Evolutionary conservation across 78 protist genomes (phyloP).

Genomic region (Dictyostelium firmibasis): DNA sequence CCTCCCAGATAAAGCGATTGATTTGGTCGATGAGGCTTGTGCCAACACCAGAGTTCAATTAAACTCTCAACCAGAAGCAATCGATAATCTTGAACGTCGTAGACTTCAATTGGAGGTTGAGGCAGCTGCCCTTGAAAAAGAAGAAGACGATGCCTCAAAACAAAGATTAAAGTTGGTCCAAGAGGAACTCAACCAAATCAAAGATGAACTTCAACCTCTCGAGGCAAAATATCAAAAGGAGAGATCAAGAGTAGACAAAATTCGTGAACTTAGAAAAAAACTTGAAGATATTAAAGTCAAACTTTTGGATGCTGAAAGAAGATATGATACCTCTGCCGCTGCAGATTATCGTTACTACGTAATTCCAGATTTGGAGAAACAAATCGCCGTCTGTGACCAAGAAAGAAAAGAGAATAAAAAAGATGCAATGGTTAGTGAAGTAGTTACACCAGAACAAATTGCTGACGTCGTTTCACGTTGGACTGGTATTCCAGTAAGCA

Average conservation of each 20-base stretch:
- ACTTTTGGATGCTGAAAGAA: conserved; percentile 90
- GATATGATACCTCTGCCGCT: conserved; percentile 86
- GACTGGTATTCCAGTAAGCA: conserved; percentile 98
- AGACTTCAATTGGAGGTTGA: conserved; percentile 96
- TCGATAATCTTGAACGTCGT: conserved; percentile 93
- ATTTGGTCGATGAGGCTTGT: conserved; percentile 98
- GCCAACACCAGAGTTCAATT: conserved; percentile 94
- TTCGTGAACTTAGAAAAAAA: conserved; percentile 80
- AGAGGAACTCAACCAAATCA: conserved; percentile 70
- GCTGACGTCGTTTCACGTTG: conserved; percentile 93
- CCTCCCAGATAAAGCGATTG: conserved; percentile 99
- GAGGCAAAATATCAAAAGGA: conserved; percentile 89
- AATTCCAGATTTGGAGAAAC: conserved; percentile 91
- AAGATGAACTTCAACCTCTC: conserved; percentile 91
- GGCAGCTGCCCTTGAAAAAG: conserved; percentile 89
- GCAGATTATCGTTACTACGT: conserved; percentile 95
- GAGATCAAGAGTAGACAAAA: conserved; percentile 83
- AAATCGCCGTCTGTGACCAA: conserved; percentile 47
- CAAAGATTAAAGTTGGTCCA: conserved; percentile 82
- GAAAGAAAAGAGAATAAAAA: conserved; percentile 49
- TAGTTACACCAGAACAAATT: conserved; percentile 87
- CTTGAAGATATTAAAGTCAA: conserved; percentile 86
- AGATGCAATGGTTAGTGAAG: conserved; percentile 73
- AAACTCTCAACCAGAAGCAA: conserved; percentile 96
- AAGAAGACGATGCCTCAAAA: conserved; percentile 84